These are phyloP conservation scores for Cyberlindnera saturnus DNA, from an alignment of 805 yeast genomes.

Conservation along the genomic window DNA sequence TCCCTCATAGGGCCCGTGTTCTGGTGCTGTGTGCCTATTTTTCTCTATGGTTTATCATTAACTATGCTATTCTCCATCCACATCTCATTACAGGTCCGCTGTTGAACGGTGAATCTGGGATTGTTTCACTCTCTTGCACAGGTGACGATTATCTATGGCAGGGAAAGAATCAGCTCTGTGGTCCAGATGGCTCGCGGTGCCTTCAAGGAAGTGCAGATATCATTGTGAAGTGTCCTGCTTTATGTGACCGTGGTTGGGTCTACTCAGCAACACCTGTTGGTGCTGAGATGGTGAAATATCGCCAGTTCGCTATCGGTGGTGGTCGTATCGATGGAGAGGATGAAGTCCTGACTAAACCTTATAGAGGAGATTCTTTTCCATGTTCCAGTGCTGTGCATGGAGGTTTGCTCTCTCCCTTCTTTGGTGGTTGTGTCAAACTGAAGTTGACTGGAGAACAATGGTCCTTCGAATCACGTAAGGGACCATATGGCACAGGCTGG, in stretches of 20 bases:
- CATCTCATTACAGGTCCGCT: constrained; percentile 5
- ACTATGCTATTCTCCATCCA: constrained; percentile 10
- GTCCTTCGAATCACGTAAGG: constrained; percentile 41
- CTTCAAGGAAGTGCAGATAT: constrained; percentile 40
- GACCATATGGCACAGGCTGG: constrained; percentile 46
- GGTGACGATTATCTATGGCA: constrained; percentile 51
- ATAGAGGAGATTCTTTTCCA: constrained; percentile 82
- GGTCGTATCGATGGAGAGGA: constrained; percentile 32
- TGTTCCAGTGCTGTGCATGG: constrained; percentile 90
- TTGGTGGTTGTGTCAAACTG: constrained; percentile 75
- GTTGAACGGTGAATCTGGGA: constrained; percentile 8
- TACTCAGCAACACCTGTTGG: constrained; percentile 77
- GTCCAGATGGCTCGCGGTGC: constrained; percentile 61
- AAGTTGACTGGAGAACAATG: constrained; percentile 49
- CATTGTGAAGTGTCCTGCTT: constrained; percentile 76
- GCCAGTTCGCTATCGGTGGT: constrained; percentile 75
- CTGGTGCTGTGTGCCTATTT: constrained; percentile 4
- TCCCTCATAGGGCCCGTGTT: constrained; percentile 1
- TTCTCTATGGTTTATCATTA: constrained; percentile 9
- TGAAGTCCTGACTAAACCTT: constrained; percentile 45
- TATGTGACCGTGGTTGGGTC: constrained; percentile 75
- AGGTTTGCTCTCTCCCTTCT: constrained; percentile 64
- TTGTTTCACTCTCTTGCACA: constrained; percentile 41
- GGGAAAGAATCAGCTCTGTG: constrained; percentile 75
- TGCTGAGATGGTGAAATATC: constrained; percentile 54